Conservation (phyloP, 352 stramenopile species). For the Thalassiosira mediterranea region DNA sequence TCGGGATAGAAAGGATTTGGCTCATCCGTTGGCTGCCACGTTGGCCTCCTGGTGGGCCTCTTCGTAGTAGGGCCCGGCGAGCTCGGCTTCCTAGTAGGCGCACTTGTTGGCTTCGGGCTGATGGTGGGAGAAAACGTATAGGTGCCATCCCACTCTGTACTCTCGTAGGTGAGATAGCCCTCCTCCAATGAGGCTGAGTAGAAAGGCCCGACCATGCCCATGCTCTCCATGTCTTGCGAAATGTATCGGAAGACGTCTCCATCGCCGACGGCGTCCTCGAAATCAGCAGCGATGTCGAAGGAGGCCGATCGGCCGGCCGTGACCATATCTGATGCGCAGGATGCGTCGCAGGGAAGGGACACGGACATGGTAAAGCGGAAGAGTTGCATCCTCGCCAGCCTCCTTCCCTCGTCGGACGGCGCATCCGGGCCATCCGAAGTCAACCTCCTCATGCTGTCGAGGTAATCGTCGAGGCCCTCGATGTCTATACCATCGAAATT, state of each 20-base stretch:
- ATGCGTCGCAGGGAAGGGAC: conserved; percentile 9
- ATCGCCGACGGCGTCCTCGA: conserved; percentile 13
- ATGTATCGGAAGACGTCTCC: background rate
- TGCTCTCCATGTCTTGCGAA: conserved; percentile 9
- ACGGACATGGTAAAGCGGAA: conserved; percentile 15
- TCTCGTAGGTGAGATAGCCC: conserved; percentile 15
- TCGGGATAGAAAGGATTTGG: conserved; percentile 17
- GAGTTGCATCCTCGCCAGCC: conserved; percentile 14
- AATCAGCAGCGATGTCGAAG: conserved; percentile 1
- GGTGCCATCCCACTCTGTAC: background rate
- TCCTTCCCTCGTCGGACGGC: background rate
- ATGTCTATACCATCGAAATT: conserved; percentile 27
- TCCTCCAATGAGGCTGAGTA: conserved; percentile 7
- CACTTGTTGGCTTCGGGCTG: background rate
- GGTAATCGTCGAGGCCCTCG: background rate
- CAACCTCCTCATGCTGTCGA: background rate
- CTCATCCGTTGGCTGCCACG: too few species aligned
- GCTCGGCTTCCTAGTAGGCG: too few species aligned
- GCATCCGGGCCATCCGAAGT: background rate
- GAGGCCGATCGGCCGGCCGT: conserved; percentile 5
- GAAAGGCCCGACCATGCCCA: conserved; percentile 23
- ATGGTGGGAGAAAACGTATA: background rate
- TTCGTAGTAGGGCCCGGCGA: background rate
- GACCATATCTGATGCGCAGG: conserved; percentile 6
- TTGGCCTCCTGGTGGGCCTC: background rate